Base-by-base conservation (phyloP, 371 early-diverging fungal genomes). In the Mortierella sp. region DNA sequence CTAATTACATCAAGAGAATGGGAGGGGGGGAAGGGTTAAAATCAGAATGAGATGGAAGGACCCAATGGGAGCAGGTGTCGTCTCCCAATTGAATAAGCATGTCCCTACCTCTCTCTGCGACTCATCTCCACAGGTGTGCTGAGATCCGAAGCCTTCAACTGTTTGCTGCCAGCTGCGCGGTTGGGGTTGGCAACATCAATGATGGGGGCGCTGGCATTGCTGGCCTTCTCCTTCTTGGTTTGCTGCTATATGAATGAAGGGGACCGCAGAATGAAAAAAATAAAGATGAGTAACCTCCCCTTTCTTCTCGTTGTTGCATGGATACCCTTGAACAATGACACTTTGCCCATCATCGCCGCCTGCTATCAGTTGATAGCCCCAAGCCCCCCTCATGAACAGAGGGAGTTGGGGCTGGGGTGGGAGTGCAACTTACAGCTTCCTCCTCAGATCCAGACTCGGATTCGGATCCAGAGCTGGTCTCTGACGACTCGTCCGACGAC, bases 81-180 rank as follows among this genome's bases (percentile, higher is more conserved):
- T 29, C 22, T 14, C 24, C 5, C 27, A 40, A 25, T 25, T 16
- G 39, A 21, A 19, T 14, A 28, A 17, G 28, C 21, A 16, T 19
- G 29, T 34, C 10, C 13, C 50, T 63, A 81, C 80, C 81, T 68
- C 60, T 81, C 82, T 59, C 78, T 78, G 59, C 82, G 81, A 46
- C 82, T 81, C 77, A 83, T 71, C 60, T 79, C 80, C 48, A 78
- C 67, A 39, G 76, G 72, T n/a, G 78, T 57, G 27, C 70, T 58
- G 47, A 82, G 69, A 19, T 83, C 84, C 5, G 81, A 82, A 17
- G 80, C 83, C 78, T 83, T 84, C 67, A 82, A 24, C 44, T 59
- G 25, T 39, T 54, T 61, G 62, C 65, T 73, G 50, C 71, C 72
- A 46, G 70, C 64, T 12, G 74, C 67, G 13, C 79, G 73, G 80